Evolutionary conservation across 2,329 filamentous ascomycete species (phyloP).

Genomic region (Zasmidium cellare): DNA sequence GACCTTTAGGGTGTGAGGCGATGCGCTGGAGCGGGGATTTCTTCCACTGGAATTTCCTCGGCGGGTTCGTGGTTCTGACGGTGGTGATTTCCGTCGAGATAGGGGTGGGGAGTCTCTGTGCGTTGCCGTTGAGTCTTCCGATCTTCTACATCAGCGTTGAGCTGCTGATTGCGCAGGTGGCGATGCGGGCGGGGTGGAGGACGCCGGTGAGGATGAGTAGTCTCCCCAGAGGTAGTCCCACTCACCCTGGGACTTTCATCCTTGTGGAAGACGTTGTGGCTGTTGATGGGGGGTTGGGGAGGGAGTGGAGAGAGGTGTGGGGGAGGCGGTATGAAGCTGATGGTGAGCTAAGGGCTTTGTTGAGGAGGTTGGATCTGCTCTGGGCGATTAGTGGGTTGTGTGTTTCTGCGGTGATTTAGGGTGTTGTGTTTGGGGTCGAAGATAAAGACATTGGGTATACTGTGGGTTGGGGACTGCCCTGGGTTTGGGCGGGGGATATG

Average conservation of each 20-base stretch:
- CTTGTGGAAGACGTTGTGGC: conserved; percentile 15
- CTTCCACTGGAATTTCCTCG: conserved; percentile 15
- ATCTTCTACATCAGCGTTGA: neutral
- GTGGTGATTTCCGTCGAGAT: conserved; percentile 9
- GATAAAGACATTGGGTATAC: conserved; percentile 10
- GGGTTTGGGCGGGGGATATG: conserved; percentile 11
- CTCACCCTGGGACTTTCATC: conserved; percentile 7
- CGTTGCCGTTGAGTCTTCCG: no score
- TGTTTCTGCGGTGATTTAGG: conserved; percentile 6
- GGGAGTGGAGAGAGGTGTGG: conserved; percentile 8
- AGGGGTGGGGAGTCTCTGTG: no score
- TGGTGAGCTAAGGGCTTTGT: neutral
- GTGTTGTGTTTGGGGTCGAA: conserved; percentile 7
- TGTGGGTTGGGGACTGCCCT: conserved; percentile 9
- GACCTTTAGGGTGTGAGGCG: neutral
- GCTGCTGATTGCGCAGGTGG: neutral
- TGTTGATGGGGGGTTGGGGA: conserved; percentile 10
- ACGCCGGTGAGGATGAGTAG: no score
- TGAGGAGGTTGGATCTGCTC: conserved; percentile 5
- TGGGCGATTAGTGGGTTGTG: conserved; percentile 13
- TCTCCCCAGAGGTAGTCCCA: neutral
- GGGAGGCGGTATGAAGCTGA: conserved; percentile 7
- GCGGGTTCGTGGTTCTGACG: conserved; percentile 9
- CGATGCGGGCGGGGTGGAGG: no score
- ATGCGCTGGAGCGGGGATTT: conserved; percentile 10